Base-by-base conservation (phyloP, 2,329 filamentous ascomycete genomes). In the Aspergillus sclerotialis region DNA sequence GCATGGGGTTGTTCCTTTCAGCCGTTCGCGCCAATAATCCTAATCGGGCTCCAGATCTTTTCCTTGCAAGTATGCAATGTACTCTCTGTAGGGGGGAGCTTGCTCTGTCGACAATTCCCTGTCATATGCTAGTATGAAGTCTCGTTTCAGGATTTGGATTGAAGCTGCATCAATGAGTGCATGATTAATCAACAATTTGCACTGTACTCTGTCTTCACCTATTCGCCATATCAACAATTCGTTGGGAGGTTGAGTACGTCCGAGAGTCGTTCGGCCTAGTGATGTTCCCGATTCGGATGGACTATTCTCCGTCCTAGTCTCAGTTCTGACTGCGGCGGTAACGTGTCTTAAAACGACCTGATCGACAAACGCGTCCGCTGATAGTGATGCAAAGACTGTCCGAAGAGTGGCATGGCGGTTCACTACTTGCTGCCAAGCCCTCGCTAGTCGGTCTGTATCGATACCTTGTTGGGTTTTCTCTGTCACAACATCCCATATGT, bases 11-110 rank as follows among this genome's bases (percentile, higher is more conserved):
- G 27, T 15, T 8, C 25, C 35, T 4, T 4, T 11, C 9, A 40
- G 18, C n/a, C 30, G 23, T 2, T 12, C 14, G 3, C 10, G 17
- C 37, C 37, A 39, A 35, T 70, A 72, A 11, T 18, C 15, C 18
- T 17, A 4, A 7, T 12, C 17, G 4, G 11, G 15, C 8, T 24
- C 12, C 5, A 12, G 2, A 3, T 30, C 27, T 14, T 15, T 6
- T 7, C 5, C 9, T 14, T 37, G 31, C 6, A 40, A 7, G 27
- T 28, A 30, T 5, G n/a, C 9, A 14, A 40, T 35, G 16, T 40
- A 43, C 5, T 36, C 29, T 4, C 32, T 30, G 21, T 35, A 38
- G 1, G 12, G 17, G 4, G 32, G 26, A 0, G 17, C 33, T 8
- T 30, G 27, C 1, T 11, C 17, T 4, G 30, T 12, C 11, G 32